Base-by-base conservation (phyloP, 768 basidiomycete genomes). In the Favolaschia claudopus region DNA sequence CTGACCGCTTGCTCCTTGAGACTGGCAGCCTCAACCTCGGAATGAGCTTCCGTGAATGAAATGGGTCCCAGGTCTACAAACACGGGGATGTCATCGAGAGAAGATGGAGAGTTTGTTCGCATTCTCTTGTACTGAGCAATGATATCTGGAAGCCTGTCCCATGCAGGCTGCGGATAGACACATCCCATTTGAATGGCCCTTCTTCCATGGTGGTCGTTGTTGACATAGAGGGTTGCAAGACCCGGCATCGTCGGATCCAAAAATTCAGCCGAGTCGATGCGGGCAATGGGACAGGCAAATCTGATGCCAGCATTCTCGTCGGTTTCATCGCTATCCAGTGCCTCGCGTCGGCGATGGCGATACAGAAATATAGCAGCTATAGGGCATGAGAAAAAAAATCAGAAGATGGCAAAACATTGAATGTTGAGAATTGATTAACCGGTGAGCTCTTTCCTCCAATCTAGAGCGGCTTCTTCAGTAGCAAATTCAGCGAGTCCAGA, bases 381-480 rank as follows among this genome's bases (percentile, higher is more conserved):
- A 51, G 33, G 10, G 47, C 28, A 28, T 24, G 42, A 43, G 17
- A 40, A 42, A 2, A 14, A 40, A 51, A 24, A 25, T 10, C 1
- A 51, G 31, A 22, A 29, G 12, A 27, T 38, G 33, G 15, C 15
- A 27, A 15, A 47, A 54, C 4, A n/a, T n/a, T n/a, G n/a, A n/a
- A n/a, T n/a, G n/a, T n/a, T n/a, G n/a, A n/a, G n/a, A n/a, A 57
- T 24, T 10, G 12, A 54, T 70, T 22, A 48, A 77, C 83, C 82
- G 38, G 69, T 69, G 5, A 87, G 27, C 61, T 86, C 85, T 46
- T 75, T 72, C 34, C 78, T 72, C 84, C 85, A 86, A 15, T 79
- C 80, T 28, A 71, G 63, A 10, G 82, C 77, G 13, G 84, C 77
- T 65, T 85, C 87, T 56, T 79, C 75, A 0, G 86, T 89, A 62